Base-by-base conservation (phyloP, 75 land plant genomes). In the Adiantum capillusveneris region DNA sequence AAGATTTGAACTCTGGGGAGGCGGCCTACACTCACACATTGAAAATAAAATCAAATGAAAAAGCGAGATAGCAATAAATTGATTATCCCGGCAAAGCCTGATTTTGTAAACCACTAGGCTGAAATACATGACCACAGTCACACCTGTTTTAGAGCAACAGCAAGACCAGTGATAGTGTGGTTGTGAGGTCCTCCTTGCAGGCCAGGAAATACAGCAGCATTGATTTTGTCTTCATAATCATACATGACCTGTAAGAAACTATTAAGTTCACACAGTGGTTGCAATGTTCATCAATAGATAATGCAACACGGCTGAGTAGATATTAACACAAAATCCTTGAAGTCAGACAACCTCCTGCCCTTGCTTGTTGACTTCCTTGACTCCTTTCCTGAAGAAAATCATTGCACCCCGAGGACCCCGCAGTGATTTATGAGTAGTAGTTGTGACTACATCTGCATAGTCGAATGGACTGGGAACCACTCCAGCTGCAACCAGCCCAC, bases 161-260 rank as follows among this genome's bases (percentile, higher is more conserved):
- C 94, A 65, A 93, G 76, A 9, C 75, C 83, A 58, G 79, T 49
- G 63, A 83, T 83, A 2, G 86, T 88, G 58, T 93, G 94, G 56
- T 93, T 93, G 72, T 93, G 98, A 21, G 98, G 97, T 29, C 98
- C 98, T 25, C 98, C 98, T 82, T 93, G 98, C 70, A 93, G 85
- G 48, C 94, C 94, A 53, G 98, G 98, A 57, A 93, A 93, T 25
- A 93, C 98, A 66, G 98, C 94, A 29, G 71, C 70, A 66, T 93
- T 93, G 59, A 93, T 88, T 67, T 93, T 93, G 43, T 93, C 98
- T 73, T 84, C 98, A 65, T 63, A 88, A 59, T 88, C 98, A 74
- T 93, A 93, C 62, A 82, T 54, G 17, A 92, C 85, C 94, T 92
- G 43, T 14, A 41, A 14, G 43, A 9, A 41, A 41, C 14, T n/a